These are phyloP conservation scores for Eucalyptus shirleyi DNA, from an alignment of 345 rosid genomes.

Conservation along the genomic window DNA sequence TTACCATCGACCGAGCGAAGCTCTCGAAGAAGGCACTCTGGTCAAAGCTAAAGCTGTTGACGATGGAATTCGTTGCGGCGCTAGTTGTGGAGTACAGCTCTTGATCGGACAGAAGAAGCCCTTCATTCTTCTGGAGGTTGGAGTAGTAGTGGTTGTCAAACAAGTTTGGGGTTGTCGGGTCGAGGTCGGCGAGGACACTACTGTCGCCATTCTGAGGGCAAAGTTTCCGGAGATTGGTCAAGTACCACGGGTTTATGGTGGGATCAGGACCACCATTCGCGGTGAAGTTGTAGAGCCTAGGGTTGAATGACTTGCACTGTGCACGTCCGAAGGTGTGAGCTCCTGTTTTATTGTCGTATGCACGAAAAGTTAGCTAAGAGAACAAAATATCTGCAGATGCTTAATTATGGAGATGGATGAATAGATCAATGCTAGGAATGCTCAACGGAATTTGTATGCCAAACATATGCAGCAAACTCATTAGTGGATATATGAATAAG, in stretches of 20 bases:
- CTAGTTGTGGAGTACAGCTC: slow-evolving; percentile 15
- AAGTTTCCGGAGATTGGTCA: slow-evolving; percentile 3
- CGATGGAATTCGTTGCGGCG: slow-evolving; percentile 7
- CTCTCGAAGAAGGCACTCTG: slow-evolving; percentile 17
- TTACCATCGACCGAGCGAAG: slow-evolving; percentile 31
- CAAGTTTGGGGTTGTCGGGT: slow-evolving; percentile 17
- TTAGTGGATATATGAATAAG: neutral
- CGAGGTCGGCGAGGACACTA: slow-evolving; percentile 3
- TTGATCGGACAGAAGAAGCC: slow-evolving; percentile 34
- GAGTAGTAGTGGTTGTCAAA: slow-evolving; percentile 30
- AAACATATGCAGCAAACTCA: neutral
- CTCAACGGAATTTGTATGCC: neutral
- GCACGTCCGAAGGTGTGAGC: slow-evolving; percentile 43
- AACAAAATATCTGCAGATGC: neutral
- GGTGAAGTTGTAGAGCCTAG: slow-evolving; percentile 29
- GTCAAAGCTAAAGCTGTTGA: slow-evolving; percentile 12
- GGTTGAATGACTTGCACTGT: slow-evolving; percentile 14
- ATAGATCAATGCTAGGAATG: neutral
- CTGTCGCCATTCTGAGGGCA: slow-evolving; percentile 24
- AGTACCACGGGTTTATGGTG: slow-evolving; percentile 15
- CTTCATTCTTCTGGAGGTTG: slow-evolving; percentile 20
- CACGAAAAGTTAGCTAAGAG: neutral
- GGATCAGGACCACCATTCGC: slow-evolving; percentile 25
- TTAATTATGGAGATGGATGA: neutral
- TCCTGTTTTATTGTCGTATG: neutral